Percentiles rank a stretch among this genome's conserved stretches.
phyloP scores from a whole-genome alignment of 148 eudicot genomes.

The Rheum nobile region DNA sequence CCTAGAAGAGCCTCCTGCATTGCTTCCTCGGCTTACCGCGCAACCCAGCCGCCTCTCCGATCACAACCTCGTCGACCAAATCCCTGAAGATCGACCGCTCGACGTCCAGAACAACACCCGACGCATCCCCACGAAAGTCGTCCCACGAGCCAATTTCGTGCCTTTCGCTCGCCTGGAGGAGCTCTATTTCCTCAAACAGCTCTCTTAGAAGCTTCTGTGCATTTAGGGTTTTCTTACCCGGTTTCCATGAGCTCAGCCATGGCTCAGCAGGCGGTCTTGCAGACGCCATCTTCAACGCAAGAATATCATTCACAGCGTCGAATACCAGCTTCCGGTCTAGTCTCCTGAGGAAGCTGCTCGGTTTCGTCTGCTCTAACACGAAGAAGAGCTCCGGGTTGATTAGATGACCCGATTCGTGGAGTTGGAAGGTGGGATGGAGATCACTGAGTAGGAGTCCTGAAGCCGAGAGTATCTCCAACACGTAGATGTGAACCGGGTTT shows the following conservation, averaged over 20 bases:
- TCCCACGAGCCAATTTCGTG: conserved; percentile 13
- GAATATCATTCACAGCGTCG: conserved; percentile 79
- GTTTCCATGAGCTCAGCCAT: conserved; percentile 32
- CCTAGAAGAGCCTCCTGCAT: background rate
- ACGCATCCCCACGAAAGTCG: conserved; percentile 35
- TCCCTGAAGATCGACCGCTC: conserved; percentile 77
- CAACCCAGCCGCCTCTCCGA: conserved; percentile 8
- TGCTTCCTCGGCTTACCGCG: background rate
- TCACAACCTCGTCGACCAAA: conserved; percentile 59
- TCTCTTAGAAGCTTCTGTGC: conserved; percentile 79
- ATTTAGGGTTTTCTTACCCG: conserved; percentile 45
- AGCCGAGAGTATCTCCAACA: conserved; percentile 78
- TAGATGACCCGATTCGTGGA: conserved; percentile 70
- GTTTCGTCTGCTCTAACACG: conserved; percentile 74
- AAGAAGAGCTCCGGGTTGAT: conserved; percentile 73
- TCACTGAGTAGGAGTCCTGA: conserved; percentile 83
- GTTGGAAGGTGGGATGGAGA: conserved; percentile 52
- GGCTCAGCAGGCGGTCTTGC: conserved; percentile 33
- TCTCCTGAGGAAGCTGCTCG: conserved; percentile 33
- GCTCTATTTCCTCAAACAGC: conserved; percentile 65
- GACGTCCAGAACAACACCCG: conserved; percentile 46
- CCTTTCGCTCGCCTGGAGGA: conserved; percentile 28
- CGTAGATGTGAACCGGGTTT: conserved; percentile 67
- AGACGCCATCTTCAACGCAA: conserved; percentile 34
- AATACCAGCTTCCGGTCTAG: conserved; percentile 64